Evolutionary conservation across 306 rosid species (phyloP).

Genomic region (Lathyrus sativus): DNA sequence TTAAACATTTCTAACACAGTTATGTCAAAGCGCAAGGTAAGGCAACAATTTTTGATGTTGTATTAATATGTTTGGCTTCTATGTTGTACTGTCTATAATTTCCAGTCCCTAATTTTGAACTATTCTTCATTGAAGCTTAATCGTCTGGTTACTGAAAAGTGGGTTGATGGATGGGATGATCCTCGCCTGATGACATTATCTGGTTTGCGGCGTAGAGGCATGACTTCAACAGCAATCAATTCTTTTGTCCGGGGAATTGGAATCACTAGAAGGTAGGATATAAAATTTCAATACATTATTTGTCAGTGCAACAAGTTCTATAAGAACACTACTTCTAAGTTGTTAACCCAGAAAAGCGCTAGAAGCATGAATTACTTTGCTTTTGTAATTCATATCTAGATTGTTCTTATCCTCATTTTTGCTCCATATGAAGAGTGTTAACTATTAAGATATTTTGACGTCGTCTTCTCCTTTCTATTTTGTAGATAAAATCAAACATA

Average conservation of each 20-base stretch:
- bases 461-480: not conserved
- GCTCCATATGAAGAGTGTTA: not conserved
- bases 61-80: constrained; percentile 2
- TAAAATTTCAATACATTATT: constrained; percentile 2
- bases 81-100: constrained; percentile 13
- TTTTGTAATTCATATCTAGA: constrained; percentile 8
- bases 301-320: not conserved
- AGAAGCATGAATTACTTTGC: constrained; percentile 4
- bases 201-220: constrained; percentile 91
- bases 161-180: constrained; percentile 99
- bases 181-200: constrained; percentile 96
- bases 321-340: not conserved
- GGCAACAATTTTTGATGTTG: constrained; percentile 17
- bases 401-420: constrained; percentile 8
- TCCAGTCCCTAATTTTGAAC: constrained; percentile 21
- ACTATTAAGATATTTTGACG: not conserved
- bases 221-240: constrained; percentile 82
- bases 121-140: constrained; percentile 63
- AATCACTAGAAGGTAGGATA: constrained; percentile 87
- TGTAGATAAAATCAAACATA: not conserved
- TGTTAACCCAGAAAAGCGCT: constrained; percentile 6
- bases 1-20: constrained; percentile 88
- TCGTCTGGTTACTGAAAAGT: constrained; percentile 78
- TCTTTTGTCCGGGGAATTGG: constrained; percentile 95
- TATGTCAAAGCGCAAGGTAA: constrained; percentile 98